Conservation (phyloP, 805 yeast species). For the Wickerhamomyces hampshirensis region DNA sequence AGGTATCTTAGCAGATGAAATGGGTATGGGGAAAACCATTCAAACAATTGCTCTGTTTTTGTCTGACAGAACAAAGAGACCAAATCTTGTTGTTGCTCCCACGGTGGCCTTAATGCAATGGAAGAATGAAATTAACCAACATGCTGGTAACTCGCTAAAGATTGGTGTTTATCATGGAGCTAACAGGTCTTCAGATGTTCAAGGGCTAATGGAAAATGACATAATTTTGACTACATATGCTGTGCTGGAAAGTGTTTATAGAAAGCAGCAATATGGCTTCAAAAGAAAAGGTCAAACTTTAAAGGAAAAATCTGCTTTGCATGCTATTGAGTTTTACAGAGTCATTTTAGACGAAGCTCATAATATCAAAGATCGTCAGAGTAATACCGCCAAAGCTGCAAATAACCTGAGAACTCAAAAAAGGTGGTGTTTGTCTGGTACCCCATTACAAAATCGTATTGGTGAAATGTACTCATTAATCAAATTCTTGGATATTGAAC, state of each 20-base stretch:
- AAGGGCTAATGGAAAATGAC: conserved; percentile 60
- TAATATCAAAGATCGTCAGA: conserved; percentile 90
- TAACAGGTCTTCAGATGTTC: conserved; percentile 49
- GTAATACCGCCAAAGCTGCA: conserved; percentile 92
- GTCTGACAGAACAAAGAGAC: conserved; percentile 59
- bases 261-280: conserved; percentile 83
- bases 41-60: conserved; percentile 89
- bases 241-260: conserved; percentile 78
- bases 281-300: conserved; percentile 64
- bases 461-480: conserved; percentile 95
- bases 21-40: conserved; percentile 99
- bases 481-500: conserved; percentile 76
- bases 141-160: conserved; percentile 65
- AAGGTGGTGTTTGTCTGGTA: conserved; percentile 91
- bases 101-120: conserved; percentile 99
- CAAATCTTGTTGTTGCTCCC: conserved; percentile 91
- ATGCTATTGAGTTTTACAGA: conserved; percentile 70
- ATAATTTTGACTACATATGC: conserved; percentile 91
- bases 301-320: conserved; percentile 73
- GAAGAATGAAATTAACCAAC: conserved; percentile 87
- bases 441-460: conserved; percentile 93
- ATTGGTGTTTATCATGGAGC: conserved; percentile 85
- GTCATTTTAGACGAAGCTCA: conserved; percentile 96
- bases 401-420: conserved; percentile 65
- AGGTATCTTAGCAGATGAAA: conserved; percentile 95